Evolutionary conservation across 192 early-diverging fungal genomes (phyloP).

Genomic region (Backusella westeae): DNA sequence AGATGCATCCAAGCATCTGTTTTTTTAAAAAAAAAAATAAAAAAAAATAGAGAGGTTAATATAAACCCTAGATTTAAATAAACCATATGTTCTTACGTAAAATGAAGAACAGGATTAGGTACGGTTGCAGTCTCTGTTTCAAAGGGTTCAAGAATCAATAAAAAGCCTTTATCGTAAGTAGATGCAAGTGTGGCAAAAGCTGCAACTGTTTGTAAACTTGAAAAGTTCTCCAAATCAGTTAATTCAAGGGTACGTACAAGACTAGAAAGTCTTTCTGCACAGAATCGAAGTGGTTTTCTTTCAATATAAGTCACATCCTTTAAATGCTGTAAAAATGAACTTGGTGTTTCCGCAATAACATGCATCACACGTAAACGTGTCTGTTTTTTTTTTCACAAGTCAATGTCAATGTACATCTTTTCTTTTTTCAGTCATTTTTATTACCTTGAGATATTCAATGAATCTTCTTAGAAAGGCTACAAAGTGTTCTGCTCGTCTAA

Average conservation of each 20-base stretch:
- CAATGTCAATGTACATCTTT: not conserved
- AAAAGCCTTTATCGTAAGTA: slow-evolving; percentile 94
- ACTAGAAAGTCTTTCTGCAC: slow-evolving; percentile 86
- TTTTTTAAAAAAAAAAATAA: not conserved
- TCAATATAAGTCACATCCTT: slow-evolving; percentile 97
- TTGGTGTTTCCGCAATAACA: slow-evolving; percentile 94
- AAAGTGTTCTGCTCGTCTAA: slow-evolving; percentile 97
- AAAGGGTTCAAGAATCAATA: slow-evolving; percentile 95
- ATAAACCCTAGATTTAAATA: not conserved
- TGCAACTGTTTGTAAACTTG: slow-evolving; percentile 82
- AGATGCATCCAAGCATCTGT: slow-evolving; percentile 91
- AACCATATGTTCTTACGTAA: slow-evolving; percentile 49
- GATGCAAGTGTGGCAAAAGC: slow-evolving; percentile 93
- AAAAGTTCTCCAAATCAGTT: slow-evolving; percentile 86
- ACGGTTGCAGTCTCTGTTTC: slow-evolving; percentile 90
- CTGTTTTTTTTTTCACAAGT: slow-evolving; percentile 26
- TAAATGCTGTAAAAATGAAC: slow-evolving; percentile 90
- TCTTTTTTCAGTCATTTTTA: too few species aligned
- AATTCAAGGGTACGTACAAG: slow-evolving; percentile 92
- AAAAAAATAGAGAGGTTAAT: not conserved
- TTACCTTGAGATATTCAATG: slow-evolving; percentile 94
- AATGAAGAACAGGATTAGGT: slow-evolving; percentile 93
- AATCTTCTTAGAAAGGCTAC: slow-evolving; percentile 94
- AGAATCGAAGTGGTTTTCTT: slow-evolving; percentile 91
- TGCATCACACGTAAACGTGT: slow-evolving; percentile 95